These are phyloP conservation scores for Naematelia encephala DNA, from an alignment of 768 basidiomycete genomes.

Conservation along the genomic window DNA sequence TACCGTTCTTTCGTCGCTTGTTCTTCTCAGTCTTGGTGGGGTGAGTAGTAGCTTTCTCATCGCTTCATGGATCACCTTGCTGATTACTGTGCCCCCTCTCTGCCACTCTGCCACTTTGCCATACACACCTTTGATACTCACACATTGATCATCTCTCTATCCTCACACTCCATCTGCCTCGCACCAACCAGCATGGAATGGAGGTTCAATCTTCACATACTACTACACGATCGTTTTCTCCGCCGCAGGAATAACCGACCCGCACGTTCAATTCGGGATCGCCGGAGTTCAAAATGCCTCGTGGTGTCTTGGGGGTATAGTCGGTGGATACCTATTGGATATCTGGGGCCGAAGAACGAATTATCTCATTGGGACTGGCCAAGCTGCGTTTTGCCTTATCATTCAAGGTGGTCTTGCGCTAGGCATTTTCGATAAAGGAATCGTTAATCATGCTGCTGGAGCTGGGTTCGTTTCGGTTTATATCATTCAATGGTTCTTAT, in stretches of 20 bases:
- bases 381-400: slow-evolving; percentile 25
- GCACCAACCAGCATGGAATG: slow-evolving; percentile 27
- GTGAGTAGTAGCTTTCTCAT: no score
- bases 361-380: slow-evolving; percentile 30
- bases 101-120: not conserved
- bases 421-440: slow-evolving; percentile 34
- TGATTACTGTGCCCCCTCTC: not conserved
- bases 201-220: slow-evolving; percentile 21
- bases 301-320: slow-evolving; percentile 34
- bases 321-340: slow-evolving; percentile 37
- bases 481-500: slow-evolving; percentile 35
- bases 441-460: slow-evolving; percentile 28
- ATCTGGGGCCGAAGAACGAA: slow-evolving; percentile 34
- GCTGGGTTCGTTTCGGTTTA: slow-evolving; percentile 33
- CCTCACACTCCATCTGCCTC: not conserved
- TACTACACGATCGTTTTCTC: slow-evolving; percentile 26
- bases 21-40: slow-evolving; percentile 30
- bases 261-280: slow-evolving; percentile 34
- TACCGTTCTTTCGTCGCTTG: slow-evolving; percentile 32
- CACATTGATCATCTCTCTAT: not conserved
- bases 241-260: slow-evolving; percentile 30
- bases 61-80: no score
- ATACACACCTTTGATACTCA: not conserved
- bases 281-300: slow-evolving; percentile 30
- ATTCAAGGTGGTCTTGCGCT: slow-evolving; percentile 26